Percentiles rank a stretch among this genome's conserved stretches.
These are phyloP conservation scores for Aspergillus sp. DNA, from an alignment of 2,329 filamentous ascomycete species.

Conservation along the genomic window DNA sequence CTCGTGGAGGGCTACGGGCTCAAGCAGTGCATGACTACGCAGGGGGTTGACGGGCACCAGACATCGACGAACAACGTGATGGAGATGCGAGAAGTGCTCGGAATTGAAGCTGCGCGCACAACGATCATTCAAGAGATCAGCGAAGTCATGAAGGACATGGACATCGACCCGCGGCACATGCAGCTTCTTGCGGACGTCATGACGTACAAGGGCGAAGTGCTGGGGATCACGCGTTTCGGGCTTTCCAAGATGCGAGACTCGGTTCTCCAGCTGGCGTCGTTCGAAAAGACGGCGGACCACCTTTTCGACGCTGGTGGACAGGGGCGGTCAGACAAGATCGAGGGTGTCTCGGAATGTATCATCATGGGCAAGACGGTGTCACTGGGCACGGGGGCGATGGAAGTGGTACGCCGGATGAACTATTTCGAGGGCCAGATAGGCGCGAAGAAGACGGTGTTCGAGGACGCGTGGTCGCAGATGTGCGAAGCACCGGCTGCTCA, in stretches of 20 bases:
- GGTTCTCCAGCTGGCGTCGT: slow-evolving; percentile 86
- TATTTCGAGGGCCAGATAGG: slow-evolving; percentile 52
- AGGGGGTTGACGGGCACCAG: slow-evolving; percentile 71
- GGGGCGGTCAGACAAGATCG: slow-evolving; percentile 85
- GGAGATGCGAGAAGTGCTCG: slow-evolving; percentile 77
- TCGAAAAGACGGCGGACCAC: slow-evolving; percentile 97
- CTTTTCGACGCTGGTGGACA: slow-evolving; percentile 87
- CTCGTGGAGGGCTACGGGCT: slow-evolving; percentile 91
- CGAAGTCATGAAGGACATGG: slow-evolving; percentile 85
- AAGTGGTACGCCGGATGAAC: slow-evolving; percentile 70
- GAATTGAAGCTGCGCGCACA: slow-evolving; percentile 84
- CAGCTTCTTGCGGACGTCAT: slow-evolving; percentile 94
- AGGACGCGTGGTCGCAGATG: slow-evolving; percentile 45
- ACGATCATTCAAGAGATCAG: slow-evolving; percentile 86
- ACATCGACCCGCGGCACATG: slow-evolving; percentile 96
- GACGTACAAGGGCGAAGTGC: slow-evolving; percentile 96
- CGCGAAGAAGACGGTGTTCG: slow-evolving; percentile 54
- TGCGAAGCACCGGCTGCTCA: slow-evolving; percentile 12
- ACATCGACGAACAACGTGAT: slow-evolving; percentile 79
- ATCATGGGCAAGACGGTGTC: slow-evolving; percentile 96
- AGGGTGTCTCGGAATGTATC: slow-evolving; percentile 92
- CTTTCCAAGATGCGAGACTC: slow-evolving; percentile 93
- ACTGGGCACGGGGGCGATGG: slow-evolving; percentile 84
- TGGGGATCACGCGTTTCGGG: slow-evolving; percentile 93
- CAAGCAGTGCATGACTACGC: slow-evolving; percentile 80